phyloP scores from a whole-genome alignment of 2,329 filamentous ascomycete species.

The Colletotrichum neosansevieriae region DNA sequence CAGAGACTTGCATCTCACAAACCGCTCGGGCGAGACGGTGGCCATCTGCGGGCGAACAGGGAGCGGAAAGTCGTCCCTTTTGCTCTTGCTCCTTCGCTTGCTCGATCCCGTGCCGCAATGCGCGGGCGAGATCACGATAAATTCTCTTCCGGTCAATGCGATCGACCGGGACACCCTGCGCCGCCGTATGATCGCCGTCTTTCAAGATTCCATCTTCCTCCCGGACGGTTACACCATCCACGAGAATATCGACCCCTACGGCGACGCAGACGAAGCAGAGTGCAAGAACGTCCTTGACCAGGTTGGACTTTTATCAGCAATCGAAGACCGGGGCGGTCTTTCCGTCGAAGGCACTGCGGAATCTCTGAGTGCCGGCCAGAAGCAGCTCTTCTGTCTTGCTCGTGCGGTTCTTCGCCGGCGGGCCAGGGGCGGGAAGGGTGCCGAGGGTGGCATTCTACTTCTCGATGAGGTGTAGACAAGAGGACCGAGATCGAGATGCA shows the following conservation, averaged over 20 bases:
- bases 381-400: slow-evolving; percentile 73
- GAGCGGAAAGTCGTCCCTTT: slow-evolving; percentile 58
- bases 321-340: too few species aligned
- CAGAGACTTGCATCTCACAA: too few species aligned
- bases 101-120: slow-evolving; percentile 52
- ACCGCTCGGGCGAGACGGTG: slow-evolving; percentile 45
- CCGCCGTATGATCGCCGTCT: slow-evolving; percentile 53
- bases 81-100: slow-evolving; percentile 55
- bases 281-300: too few species aligned
- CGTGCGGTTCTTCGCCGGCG: slow-evolving; percentile 64
- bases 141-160: slow-evolving; percentile 51
- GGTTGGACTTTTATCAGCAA: too few species aligned
- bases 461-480: slow-evolving; percentile 51
- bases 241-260: too few species aligned
- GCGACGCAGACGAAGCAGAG: too few species aligned
- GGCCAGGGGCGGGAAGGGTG: slow-evolving; percentile 42
- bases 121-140: slow-evolving; percentile 54
- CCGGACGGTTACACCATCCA: too few species aligned
- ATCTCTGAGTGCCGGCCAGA: slow-evolving; percentile 59
- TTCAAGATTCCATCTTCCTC: too few species aligned
- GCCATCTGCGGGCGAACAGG: slow-evolving; percentile 54
- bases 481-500: slow-evolving; percentile 50
- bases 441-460: slow-evolving; percentile 45
- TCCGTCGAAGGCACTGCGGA: too few species aligned
- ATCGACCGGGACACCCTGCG: slow-evolving; percentile 59